Base-by-base conservation (phyloP, 208 protist genomes). In the Wallacemonas sp. region DNA sequence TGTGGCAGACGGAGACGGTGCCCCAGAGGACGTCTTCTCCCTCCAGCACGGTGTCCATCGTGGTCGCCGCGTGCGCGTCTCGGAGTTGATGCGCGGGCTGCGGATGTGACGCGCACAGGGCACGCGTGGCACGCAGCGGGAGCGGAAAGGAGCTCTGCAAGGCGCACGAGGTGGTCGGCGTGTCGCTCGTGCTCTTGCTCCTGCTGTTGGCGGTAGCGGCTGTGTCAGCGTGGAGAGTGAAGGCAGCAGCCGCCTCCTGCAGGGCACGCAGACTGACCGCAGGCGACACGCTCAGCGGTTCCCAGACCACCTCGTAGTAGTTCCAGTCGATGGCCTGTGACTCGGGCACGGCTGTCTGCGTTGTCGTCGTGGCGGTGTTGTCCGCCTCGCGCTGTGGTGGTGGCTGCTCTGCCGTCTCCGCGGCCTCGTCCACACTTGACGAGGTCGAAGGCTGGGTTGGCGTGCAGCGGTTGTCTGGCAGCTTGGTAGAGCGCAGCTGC, bases 271-370 rank as follows among this genome's bases (percentile, higher is more conserved):
- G 29, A 1, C 52, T 21, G n/a, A 58, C 52, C 9, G 52, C 52
- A 4, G 52, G 52, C 2, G 52, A 58, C 29, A 58, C 29, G 19
- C 29, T 21, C 9, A 58, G 52, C 4, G 52, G 52, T 30, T 58
- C 52, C 52, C 52, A 58, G 26, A 29, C 38, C 29, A 58, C 30
- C 52, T 58, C 52, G 32, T 58, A 1, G n/a, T 58, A 24, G 19
- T 30, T 58, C 52, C 52, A 58, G 52, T 58, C 52, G 14, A 58
- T n/a, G 32, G 52, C 2, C 52, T 58, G 52, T 39, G 52, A 8
- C 5, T 47, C 41, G 17, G 16, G n/a, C n/a, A n/a, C n/a, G n/a
- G n/a, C n/a, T n/a, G n/a, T n/a, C n/a, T 47, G 12, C 41, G 41
- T 4, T 38, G 34, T 38, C 8, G 34, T 4, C 34, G 12, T 12